Conservation (phyloP, 1,284 basidiomycete genomes). For the Crucibulum cyathiforme region DNA sequence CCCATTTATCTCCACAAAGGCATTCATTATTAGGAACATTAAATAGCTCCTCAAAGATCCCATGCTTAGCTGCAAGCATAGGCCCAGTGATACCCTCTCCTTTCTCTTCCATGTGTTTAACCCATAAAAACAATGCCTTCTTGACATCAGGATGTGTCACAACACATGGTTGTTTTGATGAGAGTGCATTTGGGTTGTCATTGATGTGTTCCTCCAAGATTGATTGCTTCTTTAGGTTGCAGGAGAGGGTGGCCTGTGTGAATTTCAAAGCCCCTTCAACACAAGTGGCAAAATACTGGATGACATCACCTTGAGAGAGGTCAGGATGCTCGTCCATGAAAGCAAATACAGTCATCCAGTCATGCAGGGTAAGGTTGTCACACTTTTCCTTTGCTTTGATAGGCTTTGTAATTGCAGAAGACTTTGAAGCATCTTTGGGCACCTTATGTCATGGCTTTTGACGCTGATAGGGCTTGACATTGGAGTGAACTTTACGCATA, state of each 20-base stretch:
- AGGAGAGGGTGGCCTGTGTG: constrained; percentile 24
- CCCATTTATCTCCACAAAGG: background rate
- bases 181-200: constrained; percentile 24
- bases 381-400: background rate
- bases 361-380: constrained; percentile 30
- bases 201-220: constrained; percentile 14
- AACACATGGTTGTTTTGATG: constrained; percentile 24
- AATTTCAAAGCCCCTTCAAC: constrained; percentile 22
- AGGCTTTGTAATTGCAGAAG: constrained; percentile 9
- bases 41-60: background rate
- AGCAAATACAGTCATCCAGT: constrained; percentile 31
- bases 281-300: constrained; percentile 26
- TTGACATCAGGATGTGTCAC: constrained; percentile 35
- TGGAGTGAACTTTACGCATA: no score
- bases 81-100: constrained; percentile 10
- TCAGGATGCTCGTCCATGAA: constrained; percentile 22
- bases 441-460: no score
- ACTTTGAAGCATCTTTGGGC: constrained; percentile 9
- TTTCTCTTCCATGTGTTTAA: constrained; percentile 23
- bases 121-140: constrained; percentile 27
- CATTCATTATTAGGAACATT: background rate
- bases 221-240: constrained; percentile 9
- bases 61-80: background rate
- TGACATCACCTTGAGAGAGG: constrained; percentile 24
- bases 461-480: no score